Evolutionary conservation across 2,329 filamentous ascomycete species (phyloP).

Genomic region (Clarireedia monteithiana): DNA sequence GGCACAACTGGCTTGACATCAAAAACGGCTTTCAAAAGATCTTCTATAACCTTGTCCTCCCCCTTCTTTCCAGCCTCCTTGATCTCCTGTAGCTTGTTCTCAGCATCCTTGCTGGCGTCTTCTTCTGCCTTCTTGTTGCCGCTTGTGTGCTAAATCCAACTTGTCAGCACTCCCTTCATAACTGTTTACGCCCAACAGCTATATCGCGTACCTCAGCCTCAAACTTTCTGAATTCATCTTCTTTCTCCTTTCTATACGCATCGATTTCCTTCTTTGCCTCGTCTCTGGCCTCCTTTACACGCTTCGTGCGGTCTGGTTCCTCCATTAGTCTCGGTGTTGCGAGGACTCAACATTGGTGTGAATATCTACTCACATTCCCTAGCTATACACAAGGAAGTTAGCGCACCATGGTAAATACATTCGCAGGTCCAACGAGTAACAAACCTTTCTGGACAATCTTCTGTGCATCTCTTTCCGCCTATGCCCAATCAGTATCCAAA

Average conservation of each 20-base stretch:
- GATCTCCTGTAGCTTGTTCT: conserved; percentile 76
- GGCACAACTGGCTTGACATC: conserved; percentile 69
- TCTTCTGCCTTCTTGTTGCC: conserved; percentile 80
- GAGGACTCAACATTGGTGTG: background rate
- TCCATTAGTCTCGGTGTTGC: conserved; percentile 10
- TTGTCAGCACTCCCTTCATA: conserved; percentile 9
- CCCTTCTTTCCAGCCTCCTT: conserved; percentile 70
- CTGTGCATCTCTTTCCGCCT: conserved; percentile 97
- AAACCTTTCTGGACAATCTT: conserved; percentile 97
- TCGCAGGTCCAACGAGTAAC: conserved; percentile 19
- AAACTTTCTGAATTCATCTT: conserved; percentile 91
- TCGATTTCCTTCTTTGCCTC: conserved; percentile 98
- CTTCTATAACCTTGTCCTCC: conserved; percentile 71
- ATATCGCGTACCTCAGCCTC: conserved; percentile 54
- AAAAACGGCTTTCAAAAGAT: conserved; percentile 78
- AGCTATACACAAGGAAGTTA: conserved; percentile 43
- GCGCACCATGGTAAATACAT: conserved; percentile 12
- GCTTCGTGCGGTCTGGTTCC: conserved; percentile 76
- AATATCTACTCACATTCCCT: conserved; percentile 66
- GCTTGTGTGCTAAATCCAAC: conserved; percentile 65
- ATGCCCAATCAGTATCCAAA: conserved; percentile 6
- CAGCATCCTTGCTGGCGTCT: conserved; percentile 72
- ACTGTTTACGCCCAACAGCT: background rate
- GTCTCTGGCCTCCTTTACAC: conserved; percentile 90
- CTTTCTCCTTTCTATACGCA: conserved; percentile 81